Evolutionary conservation across 169 alveolate species (phyloP).

Genomic region (Eimeria brunetti): DNA sequence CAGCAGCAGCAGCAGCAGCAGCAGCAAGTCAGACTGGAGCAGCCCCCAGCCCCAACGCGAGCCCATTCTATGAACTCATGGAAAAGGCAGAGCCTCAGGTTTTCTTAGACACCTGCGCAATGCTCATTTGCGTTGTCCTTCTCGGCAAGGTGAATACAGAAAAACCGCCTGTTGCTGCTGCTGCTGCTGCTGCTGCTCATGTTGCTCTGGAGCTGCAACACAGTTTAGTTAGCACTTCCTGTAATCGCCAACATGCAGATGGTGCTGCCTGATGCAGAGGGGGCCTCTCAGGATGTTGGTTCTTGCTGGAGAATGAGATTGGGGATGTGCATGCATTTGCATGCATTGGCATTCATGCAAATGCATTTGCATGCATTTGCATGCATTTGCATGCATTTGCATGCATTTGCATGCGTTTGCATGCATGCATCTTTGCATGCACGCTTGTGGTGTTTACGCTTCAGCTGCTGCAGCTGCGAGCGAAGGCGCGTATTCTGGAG

Average conservation of each 20-base stretch:
- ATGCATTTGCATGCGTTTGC: too few relatives aligned
- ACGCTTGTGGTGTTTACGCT: slow-evolving; percentile 9
- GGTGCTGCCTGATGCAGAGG: background rate
- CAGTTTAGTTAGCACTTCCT: background rate
- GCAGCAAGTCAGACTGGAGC: background rate
- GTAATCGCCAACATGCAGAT: background rate
- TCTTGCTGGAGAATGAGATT: background rate
- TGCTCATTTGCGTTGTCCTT: slow-evolving; percentile 59
- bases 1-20: background rate
- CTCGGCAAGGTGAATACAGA: slow-evolving; percentile 47
- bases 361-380: too few relatives aligned
- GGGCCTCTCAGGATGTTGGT: background rate
- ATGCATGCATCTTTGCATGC: background rate
- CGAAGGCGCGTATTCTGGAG: slow-evolving; percentile 65
- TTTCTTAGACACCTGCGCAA: slow-evolving; percentile 67
- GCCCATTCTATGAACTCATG: slow-evolving; percentile 31
- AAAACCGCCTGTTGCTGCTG: background rate
- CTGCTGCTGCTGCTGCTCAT: background rate
- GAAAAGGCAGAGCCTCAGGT: slow-evolving; percentile 45
- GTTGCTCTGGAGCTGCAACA: background rate
- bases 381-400: too few relatives aligned
- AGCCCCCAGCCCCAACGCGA: background rate
- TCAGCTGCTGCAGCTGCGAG: slow-evolving; percentile 73
- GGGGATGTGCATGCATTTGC: background rate
- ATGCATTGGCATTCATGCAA: background rate